Percentiles rank a stretch among this genome's conserved stretches.
Evolutionary conservation across 2,329 filamentous ascomycete genomes (phyloP).

Genomic region (Hortaea werneckii): DNA sequence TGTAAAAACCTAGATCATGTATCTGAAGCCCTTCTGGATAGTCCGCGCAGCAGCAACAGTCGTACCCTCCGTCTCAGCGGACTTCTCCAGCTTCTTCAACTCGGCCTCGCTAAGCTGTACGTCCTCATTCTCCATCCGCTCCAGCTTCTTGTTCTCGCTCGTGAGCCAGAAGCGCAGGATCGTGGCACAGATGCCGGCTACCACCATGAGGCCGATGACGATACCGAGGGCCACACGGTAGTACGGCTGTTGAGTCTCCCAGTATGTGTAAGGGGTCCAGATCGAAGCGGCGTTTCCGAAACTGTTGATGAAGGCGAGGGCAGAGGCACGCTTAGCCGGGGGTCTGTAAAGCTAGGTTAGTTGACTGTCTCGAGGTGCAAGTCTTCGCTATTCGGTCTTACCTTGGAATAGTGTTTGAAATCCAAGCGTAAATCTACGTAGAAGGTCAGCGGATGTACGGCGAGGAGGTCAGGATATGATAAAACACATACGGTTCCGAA

Average conservation of each 20-base stretch:
- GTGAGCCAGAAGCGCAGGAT: conserved; percentile 12
- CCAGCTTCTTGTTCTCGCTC: conserved; percentile 27
- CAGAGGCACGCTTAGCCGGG: conserved; percentile 62
- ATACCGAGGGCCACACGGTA: conserved; percentile 26
- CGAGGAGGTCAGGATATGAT: too few species aligned
- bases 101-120: conserved; percentile 33
- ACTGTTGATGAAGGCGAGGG: conserved; percentile 66
- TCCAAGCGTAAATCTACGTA: conserved; percentile 66
- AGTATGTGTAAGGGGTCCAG: conserved; percentile 38
- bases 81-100: conserved; percentile 37
- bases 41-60: conserved; percentile 39
- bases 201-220: conserved; percentile 20
- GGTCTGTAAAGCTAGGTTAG: conserved; percentile 44
- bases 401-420: conserved; percentile 52
- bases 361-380: too few species aligned
- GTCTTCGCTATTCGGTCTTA: too few species aligned
- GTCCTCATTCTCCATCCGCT: conserved; percentile 57
- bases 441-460: too few species aligned
- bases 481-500: conserved; percentile 39
- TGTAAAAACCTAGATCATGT: conserved; percentile 19
- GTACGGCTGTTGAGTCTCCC: conserved; percentile 12
- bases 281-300: conserved; percentile 60
- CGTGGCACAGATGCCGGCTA: conserved; percentile 20
- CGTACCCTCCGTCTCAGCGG: conserved; percentile 43
- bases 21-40: conserved; percentile 47